phyloP scores from a whole-genome alignment of 495 filamentous ascomycete genomes.

The Penicillium longicatenatum region DNA sequence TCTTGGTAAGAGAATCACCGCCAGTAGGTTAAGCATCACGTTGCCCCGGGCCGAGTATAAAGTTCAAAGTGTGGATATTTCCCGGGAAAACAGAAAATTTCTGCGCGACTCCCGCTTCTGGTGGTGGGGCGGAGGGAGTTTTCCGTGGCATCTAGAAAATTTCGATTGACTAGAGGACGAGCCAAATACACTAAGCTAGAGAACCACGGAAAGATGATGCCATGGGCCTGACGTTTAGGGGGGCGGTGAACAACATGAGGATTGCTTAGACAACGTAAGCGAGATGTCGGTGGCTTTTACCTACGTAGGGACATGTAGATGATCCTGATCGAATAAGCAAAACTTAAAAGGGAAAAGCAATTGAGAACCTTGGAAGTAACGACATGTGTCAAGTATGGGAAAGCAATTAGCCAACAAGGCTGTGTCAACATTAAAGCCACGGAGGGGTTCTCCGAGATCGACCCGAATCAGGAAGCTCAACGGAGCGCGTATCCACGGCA shows the following conservation, averaged over 20 bases:
- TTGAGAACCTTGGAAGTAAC: conserved; percentile 3
- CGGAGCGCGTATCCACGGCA: conserved; percentile 22
- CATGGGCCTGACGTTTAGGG: background rate
- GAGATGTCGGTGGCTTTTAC: background rate
- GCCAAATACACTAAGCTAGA: background rate
- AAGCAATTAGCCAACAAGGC: conserved; percentile 1
- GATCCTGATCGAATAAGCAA: background rate
- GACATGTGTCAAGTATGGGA: background rate
- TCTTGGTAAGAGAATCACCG: conserved; percentile 5
- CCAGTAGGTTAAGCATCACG: conserved; percentile 22
- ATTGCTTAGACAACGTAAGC: background rate
- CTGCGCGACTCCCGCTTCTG: conserved; percentile 14
- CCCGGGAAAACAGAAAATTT: conserved; percentile 28
- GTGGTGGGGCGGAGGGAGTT: conserved; percentile 9
- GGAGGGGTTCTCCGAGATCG: conserved; percentile 28
- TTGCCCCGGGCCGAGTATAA: conserved; percentile 29
- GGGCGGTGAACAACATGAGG: background rate
- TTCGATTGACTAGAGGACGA: background rate
- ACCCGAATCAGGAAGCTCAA: conserved; percentile 33
- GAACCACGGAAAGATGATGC: background rate
- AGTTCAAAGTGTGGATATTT: conserved; percentile 6
- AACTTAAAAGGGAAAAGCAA: background rate
- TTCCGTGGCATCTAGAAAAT: conserved; percentile 14
- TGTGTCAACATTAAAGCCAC: background rate
- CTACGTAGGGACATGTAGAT: background rate